Evolutionary conservation across 176 grass and related monocot species (phyloP).

Genomic region (Carex parvula): DNA sequence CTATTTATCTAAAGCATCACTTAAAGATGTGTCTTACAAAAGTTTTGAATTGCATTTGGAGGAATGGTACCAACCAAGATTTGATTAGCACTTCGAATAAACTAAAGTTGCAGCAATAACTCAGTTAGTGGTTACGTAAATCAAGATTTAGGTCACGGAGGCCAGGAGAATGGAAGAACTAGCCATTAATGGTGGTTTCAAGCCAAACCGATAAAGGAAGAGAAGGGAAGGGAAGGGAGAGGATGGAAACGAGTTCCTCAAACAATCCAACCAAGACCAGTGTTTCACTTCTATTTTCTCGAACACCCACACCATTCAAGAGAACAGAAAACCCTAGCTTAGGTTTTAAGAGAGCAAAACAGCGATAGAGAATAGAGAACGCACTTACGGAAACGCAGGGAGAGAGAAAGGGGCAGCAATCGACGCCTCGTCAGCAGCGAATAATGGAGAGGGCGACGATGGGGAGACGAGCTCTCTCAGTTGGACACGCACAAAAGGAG

Average conservation of each 20-base stretch:
- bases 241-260: neutral
- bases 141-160: neutral
- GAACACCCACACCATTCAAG: neutral
- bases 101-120: neutral
- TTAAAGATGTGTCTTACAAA: neutral
- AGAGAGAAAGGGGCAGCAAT: neutral
- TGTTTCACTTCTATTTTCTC: neutral
- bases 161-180: neutral
- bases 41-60: neutral
- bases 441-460: neutral
- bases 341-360: neutral
- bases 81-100: neutral
- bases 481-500: neutral
- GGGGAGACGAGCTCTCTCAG: neutral
- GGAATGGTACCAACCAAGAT: neutral
- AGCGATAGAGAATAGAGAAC: neutral
- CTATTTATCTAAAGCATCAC: neutral
- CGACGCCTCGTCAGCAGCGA: neutral
- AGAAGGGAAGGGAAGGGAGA: neutral
- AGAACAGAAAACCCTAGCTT: neutral
- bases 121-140: neutral
- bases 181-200: neutral
- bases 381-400: neutral
- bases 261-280: neutral
- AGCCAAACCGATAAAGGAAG: neutral